Evolutionary conservation across 2,329 filamentous ascomycete genomes (phyloP).

Genomic region (Coniella vitis): DNA sequence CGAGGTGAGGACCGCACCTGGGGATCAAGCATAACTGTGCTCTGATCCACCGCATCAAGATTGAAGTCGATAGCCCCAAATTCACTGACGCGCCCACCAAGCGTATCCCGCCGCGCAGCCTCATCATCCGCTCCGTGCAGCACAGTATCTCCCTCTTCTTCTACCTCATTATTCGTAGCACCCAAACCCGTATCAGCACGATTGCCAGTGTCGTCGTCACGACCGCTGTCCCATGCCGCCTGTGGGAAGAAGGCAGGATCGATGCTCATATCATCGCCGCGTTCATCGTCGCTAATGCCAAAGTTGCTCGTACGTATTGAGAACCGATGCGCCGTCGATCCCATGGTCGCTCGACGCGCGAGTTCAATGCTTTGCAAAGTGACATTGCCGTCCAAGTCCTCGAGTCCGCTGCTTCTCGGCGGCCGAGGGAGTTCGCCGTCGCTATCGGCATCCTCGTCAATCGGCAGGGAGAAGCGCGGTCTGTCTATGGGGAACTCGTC

Average conservation of each 20-base stretch:
- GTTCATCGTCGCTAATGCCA: constrained; percentile 26
- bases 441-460: constrained; percentile 40
- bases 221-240: constrained; percentile 35
- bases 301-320: constrained; percentile 51
- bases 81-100: constrained; percentile 39
- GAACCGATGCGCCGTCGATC: constrained; percentile 26
- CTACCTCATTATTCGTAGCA: constrained; percentile 23
- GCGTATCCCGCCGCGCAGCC: constrained; percentile 30
- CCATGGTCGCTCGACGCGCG: constrained; percentile 41
- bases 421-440: constrained; percentile 46
- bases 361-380: constrained; percentile 55
- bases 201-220: constrained; percentile 27
- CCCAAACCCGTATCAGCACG: too few relatives aligned
- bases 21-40: constrained; percentile 42
- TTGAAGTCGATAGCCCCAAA: constrained; percentile 45
- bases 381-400: constrained; percentile 45
- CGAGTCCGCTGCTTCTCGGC: constrained; percentile 46
- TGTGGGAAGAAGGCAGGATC: constrained; percentile 48
- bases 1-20: constrained; percentile 18
- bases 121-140: constrained; percentile 37
- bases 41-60: constrained; percentile 38
- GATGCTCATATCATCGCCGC: constrained; percentile 35
- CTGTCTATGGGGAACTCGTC: constrained; percentile 43
- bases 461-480: constrained; percentile 49
- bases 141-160: constrained; percentile 23